Evolutionary conservation across 106 monocot species (phyloP), one percentile per base, ranked within the genome.

Genomic region (Alisma plantagoaquatica): DNA sequence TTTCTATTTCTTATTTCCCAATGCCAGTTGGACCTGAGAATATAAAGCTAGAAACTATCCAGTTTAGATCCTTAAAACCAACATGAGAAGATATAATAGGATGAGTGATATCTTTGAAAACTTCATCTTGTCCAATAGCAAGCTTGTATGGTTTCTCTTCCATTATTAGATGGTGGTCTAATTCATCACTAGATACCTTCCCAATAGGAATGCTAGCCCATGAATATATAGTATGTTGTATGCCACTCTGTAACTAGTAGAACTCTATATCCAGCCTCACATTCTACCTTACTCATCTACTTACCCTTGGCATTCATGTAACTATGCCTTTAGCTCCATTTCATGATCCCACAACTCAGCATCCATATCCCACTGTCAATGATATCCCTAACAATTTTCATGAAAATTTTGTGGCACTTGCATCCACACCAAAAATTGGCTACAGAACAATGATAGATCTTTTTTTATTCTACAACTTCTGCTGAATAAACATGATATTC

Each of bases 1-100:
- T 68, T 27, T 57, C 50, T 9, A 62, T 32, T 23, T 62, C 62
- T 0, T 48, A 50, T 50, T 62, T 62, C 18, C 62, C 62, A 23
- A 62, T 50, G n/a, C 68, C 68, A 8, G 68, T 68, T 42, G 68
- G 68, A n/a, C 68, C 68, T 38, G 59, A 68, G 19, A 68, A 68
- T 5, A 62, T 49, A 19, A 62, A 50, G 33, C 50, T 51, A 1
- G 62, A 48, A 24, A 62, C 51, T 31, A 50, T 48, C 18, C 62
- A 8, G 47, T 62, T 51, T 4, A 50, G 62, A 31, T 62, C 41
- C 50, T 62, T 62, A 16, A 62, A 50, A 10, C 62, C 62, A 19
- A 62, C 62, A 38, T 50, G 62, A 2, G 62, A 31, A 14, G 50
- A 33, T 31, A 33, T 29, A 25, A 62, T 51, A 38, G 62, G 50